Evolutionary conservation across 2,329 filamentous ascomycete species (phyloP).

Genomic region (Apiospora arundinis): DNA sequence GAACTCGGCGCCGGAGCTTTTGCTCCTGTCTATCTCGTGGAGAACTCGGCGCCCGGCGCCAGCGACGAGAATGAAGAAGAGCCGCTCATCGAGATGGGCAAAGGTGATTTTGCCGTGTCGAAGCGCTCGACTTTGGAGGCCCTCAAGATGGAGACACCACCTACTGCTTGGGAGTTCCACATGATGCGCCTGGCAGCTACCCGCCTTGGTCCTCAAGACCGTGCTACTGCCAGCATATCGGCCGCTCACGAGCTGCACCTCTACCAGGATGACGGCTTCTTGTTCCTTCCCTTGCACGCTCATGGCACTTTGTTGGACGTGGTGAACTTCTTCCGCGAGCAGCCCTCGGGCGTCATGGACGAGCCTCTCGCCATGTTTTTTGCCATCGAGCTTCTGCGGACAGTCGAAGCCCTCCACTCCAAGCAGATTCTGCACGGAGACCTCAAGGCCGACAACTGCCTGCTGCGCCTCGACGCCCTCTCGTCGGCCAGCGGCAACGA

Average conservation of each 20-base stretch:
- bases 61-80: slow-evolving; percentile 48
- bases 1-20: slow-evolving; percentile 94
- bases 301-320: slow-evolving; percentile 95
- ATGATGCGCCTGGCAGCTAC: slow-evolving; percentile 85
- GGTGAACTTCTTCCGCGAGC: slow-evolving; percentile 82
- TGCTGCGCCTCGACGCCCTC: slow-evolving; percentile 76
- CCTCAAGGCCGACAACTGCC: slow-evolving; percentile 93
- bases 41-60: slow-evolving; percentile 66
- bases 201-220: slow-evolving; percentile 73
- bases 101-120: slow-evolving; percentile 62
- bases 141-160: slow-evolving; percentile 92
- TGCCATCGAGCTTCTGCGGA: slow-evolving; percentile 86
- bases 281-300: slow-evolving; percentile 85
- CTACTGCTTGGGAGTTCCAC: slow-evolving; percentile 93
- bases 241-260: slow-evolving; percentile 89
- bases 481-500: slow-evolving; percentile 39
- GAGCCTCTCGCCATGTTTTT: slow-evolving; percentile 96
- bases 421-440: slow-evolving; percentile 88
- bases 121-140: slow-evolving; percentile 74
- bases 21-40: slow-evolving; percentile 91
- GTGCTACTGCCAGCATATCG: slow-evolving; percentile 79
- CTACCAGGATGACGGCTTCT: slow-evolving; percentile 87
- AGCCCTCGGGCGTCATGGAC: slow-evolving; percentile 79
- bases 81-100: slow-evolving; percentile 61
- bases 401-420: slow-evolving; percentile 83